Evolutionary conservation across 441 rosid species (phyloP).

Genomic region (Adansonia grandidieri): DNA sequence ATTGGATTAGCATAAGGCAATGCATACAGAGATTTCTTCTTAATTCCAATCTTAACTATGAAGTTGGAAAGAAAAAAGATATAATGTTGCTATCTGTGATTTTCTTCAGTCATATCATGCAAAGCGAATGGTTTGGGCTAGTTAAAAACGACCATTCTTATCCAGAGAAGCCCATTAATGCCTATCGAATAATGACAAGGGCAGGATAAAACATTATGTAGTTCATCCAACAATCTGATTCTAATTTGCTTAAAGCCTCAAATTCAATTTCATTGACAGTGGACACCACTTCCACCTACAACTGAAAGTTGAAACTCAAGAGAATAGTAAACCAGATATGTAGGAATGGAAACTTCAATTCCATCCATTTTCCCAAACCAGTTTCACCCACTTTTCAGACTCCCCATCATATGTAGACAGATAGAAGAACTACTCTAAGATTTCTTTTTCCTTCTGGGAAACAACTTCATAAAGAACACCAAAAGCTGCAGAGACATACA

Average conservation of each 20-base stretch:
- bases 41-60: too few species aligned
- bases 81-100: too few species aligned
- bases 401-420: background rate
- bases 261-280: background rate
- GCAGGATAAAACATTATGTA: background rate
- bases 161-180: too few species aligned
- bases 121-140: too few species aligned
- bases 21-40: too few species aligned
- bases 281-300: background rate
- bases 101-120: too few species aligned
- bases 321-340: background rate
- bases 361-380: background rate
- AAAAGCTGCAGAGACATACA: background rate
- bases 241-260: background rate
- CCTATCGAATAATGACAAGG: background rate
- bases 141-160: too few species aligned
- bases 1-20: too few species aligned
- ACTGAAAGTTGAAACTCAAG: background rate
- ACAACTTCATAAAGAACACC: background rate
- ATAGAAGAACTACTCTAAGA: background rate
- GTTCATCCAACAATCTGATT: background rate
- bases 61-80: too few species aligned
- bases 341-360: background rate
- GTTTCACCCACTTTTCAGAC: background rate
- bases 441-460: background rate